phyloP scores from a whole-genome alignment of 371 early-diverging fungal species.

The Capillidium heterosporum region DNA sequence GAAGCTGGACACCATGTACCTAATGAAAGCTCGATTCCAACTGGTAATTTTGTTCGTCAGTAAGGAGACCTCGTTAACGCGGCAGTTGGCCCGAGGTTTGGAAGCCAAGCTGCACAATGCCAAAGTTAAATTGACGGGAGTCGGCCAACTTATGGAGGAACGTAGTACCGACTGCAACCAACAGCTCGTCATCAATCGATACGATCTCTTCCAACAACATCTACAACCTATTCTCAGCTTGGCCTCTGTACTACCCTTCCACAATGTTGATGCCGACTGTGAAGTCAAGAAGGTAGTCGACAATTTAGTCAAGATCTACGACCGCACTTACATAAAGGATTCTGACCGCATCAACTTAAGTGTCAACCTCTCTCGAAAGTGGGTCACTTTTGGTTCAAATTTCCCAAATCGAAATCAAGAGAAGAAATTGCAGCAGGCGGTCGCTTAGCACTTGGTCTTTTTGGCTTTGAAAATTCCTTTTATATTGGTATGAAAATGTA shows the following conservation, averaged over 20 bases:
- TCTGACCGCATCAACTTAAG: too few species aligned
- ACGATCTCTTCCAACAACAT: background rate
- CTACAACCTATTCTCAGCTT: background rate
- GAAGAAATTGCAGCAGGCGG: too few species aligned
- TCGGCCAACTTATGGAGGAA: constrained; percentile 40
- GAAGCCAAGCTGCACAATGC: constrained; percentile 37
- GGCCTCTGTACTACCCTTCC: background rate
- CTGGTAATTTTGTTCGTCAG: constrained; percentile 42
- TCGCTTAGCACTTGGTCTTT: too few species aligned
- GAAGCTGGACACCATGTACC: constrained; percentile 37
- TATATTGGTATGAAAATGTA: too few species aligned
- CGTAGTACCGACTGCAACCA: constrained; percentile 46
- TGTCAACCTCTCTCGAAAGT: too few species aligned
- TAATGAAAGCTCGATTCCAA: constrained; percentile 33
- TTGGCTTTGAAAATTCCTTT: too few species aligned
- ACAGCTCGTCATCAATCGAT: constrained; percentile 1
- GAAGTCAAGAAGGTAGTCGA: constrained; percentile 52
- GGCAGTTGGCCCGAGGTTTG: constrained; percentile 34
- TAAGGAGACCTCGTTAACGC: constrained; percentile 37
- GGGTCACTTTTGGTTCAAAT: too few species aligned
- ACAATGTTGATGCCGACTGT: constrained; percentile 3
- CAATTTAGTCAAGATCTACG: background rate
- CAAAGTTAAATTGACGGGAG: constrained; percentile 31
- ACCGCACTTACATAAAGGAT: background rate
- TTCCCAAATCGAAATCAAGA: too few species aligned